Conservation (phyloP, 2,329 filamentous ascomycete genomes). For the Fusarium sp. region DNA sequence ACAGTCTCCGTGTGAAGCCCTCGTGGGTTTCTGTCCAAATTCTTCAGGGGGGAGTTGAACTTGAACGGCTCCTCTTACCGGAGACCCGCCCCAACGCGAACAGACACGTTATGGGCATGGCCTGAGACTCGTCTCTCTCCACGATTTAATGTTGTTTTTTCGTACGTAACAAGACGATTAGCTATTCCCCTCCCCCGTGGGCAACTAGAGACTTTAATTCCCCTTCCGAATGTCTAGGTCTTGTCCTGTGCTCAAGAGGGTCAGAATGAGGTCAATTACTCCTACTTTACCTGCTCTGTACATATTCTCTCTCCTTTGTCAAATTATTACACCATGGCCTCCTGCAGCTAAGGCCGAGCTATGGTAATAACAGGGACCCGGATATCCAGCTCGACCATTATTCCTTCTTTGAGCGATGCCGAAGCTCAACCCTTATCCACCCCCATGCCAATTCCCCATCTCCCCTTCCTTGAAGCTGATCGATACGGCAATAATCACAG, state of each 20-base stretch:
- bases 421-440: neutral
- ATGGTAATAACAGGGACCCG: neutral
- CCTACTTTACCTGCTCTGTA: neutral
- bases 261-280: neutral
- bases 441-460: neutral
- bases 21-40: neutral
- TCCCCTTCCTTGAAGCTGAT: conserved; percentile 3
- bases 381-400: neutral
- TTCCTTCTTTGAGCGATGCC: neutral
- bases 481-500: neutral
- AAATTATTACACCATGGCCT: no score
- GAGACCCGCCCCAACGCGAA: neutral
- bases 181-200: conserved; percentile 12
- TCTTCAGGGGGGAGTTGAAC: neutral
- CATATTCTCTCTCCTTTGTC: no score
- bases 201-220: neutral
- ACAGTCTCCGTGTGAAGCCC: conserved; percentile 12
- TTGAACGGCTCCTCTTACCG: neutral
- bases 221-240: neutral
- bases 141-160: conserved; percentile 2
- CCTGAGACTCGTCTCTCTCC: neutral
- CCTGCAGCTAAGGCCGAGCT: neutral
- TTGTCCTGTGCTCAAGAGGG: neutral
- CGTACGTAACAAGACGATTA: conserved; percentile 14
- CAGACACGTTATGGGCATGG: neutral